Evolutionary conservation across 768 basidiomycete genomes (phyloP).

Genomic region (Gautieria morchelliformis): DNA sequence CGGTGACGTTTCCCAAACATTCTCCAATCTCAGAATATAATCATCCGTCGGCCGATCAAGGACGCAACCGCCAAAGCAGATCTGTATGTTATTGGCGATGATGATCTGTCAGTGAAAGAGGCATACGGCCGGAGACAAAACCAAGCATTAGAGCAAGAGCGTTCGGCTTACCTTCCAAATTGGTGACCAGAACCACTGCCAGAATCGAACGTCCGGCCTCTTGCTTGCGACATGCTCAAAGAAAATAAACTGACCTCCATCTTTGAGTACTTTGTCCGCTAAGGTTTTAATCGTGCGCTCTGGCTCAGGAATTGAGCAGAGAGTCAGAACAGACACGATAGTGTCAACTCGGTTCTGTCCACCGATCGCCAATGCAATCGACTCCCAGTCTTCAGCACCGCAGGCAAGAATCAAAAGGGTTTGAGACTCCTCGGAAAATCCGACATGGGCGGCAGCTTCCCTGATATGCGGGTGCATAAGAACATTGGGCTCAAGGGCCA

Average conservation of each 20-base stretch:
- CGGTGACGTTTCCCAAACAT: neutral
- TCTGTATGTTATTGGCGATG: neutral
- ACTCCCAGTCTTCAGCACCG: slow-evolving; percentile 49
- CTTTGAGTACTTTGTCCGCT: slow-evolving; percentile 42
- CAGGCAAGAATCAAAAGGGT: slow-evolving; percentile 49
- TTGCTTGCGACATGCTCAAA: slow-evolving; percentile 63
- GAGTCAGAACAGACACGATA: slow-evolving; percentile 51
- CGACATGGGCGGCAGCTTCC: slow-evolving; percentile 35
- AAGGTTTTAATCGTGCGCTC: slow-evolving; percentile 37
- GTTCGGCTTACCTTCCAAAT: slow-evolving; percentile 36
- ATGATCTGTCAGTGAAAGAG: neutral
- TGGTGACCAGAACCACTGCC: slow-evolving; percentile 69
- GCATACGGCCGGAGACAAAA: neutral
- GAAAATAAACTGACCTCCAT: slow-evolving; percentile 56
- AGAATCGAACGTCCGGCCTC: slow-evolving; percentile 47
- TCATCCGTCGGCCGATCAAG: slow-evolving; percentile 5
- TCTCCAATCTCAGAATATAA: neutral
- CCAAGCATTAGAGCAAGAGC: too few relatives aligned
- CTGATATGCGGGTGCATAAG: slow-evolving; percentile 54
- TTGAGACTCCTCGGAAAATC: slow-evolving; percentile 43
- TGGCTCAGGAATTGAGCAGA: slow-evolving; percentile 57
- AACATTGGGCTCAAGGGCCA: slow-evolving; percentile 64
- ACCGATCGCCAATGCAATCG: slow-evolving; percentile 37
- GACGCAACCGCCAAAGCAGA: slow-evolving; percentile 3
- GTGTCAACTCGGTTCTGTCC: slow-evolving; percentile 41